Evolutionary conservation across 176 grass and related monocot species (phyloP).

Genomic region (Cenchrus purpureus): DNA sequence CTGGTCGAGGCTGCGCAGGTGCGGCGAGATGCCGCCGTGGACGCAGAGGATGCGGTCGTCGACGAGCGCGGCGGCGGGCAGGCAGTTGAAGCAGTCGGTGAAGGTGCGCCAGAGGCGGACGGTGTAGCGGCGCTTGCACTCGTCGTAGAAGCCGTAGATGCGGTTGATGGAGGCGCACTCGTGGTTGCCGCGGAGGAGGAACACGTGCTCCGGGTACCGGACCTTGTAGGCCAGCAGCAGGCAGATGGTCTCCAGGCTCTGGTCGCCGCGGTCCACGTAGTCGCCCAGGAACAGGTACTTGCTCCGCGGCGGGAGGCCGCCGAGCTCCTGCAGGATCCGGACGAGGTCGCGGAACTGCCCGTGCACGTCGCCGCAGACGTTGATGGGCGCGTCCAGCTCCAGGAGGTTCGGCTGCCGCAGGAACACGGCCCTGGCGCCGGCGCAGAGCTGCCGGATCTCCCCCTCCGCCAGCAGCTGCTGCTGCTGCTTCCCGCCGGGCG

Average conservation of each 20-base stretch:
- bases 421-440: slow-evolving; percentile 52
- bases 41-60: slow-evolving; percentile 63
- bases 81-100: slow-evolving; percentile 74
- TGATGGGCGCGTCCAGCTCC: slow-evolving; percentile 62
- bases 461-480: slow-evolving; percentile 46
- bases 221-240: slow-evolving; percentile 69
- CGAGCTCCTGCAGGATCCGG: slow-evolving; percentile 39
- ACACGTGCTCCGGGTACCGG: slow-evolving; percentile 62
- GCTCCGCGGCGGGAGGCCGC: slow-evolving; percentile 44
- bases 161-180: slow-evolving; percentile 75
- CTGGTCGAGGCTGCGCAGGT: slow-evolving; percentile 51
- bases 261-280: slow-evolving; percentile 71
- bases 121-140: slow-evolving; percentile 77
- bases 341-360: slow-evolving; percentile 60
- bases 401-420: slow-evolving; percentile 70
- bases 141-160: slow-evolving; percentile 82
- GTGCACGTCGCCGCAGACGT: slow-evolving; percentile 70
- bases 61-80: slow-evolving; percentile 61
- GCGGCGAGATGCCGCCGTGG: slow-evolving; percentile 71
- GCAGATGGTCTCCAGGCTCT: slow-evolving; percentile 70
- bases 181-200: slow-evolving; percentile 73
- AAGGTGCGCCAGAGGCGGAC: slow-evolving; percentile 61
- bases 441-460: slow-evolving; percentile 72
- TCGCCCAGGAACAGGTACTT: slow-evolving; percentile 73
- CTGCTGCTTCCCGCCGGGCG: slow-evolving; percentile 11